Conservation (phyloP, 1,284 basidiomycete genomes). For the Microbotryum violaceum region DNA sequence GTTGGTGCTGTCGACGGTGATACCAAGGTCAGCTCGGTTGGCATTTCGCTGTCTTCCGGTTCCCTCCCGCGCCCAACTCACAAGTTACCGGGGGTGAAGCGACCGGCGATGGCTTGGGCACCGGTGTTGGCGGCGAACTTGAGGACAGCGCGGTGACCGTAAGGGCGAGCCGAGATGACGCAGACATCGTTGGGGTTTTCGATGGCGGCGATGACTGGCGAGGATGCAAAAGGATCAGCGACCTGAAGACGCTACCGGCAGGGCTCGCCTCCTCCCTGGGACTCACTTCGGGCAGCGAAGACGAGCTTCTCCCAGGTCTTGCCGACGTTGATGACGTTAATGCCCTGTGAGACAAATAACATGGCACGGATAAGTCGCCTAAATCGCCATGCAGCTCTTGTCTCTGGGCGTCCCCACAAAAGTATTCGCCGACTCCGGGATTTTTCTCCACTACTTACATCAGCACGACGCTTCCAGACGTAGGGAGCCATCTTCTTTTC, state of each 20-base stretch:
- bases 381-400: not conserved
- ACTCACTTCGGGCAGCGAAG: slow-evolving; percentile 64
- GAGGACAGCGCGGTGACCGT: slow-evolving; percentile 98
- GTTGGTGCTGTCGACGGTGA: not conserved
- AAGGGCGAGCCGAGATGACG: slow-evolving; percentile 95
- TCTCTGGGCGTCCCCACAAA: too few species aligned
- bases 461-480: slow-evolving; percentile 91
- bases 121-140: slow-evolving; percentile 98
- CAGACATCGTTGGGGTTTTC: slow-evolving; percentile 98
- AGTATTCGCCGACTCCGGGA: too few species aligned
- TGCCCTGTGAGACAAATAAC: slow-evolving; percentile 50
- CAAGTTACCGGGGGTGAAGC: slow-evolving; percentile 91
- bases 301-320: slow-evolving; percentile 99
- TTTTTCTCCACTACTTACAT: slow-evolving; percentile 49
- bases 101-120: slow-evolving; percentile 95
- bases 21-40: not conserved
- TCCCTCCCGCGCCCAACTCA: not conserved
- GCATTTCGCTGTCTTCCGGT: too few species aligned
- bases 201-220: slow-evolving; percentile 47
- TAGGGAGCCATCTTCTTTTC: slow-evolving; percentile 98
- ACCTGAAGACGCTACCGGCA: slow-evolving; percentile 1
- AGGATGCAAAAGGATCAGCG: not conserved
- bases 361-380: slow-evolving; percentile 36
- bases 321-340: slow-evolving; percentile 95
- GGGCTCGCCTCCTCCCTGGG: slow-evolving; percentile 62